phyloP scores from a whole-genome alignment of 1,139 yeast species.

The Spathaspora sp. region DNA sequence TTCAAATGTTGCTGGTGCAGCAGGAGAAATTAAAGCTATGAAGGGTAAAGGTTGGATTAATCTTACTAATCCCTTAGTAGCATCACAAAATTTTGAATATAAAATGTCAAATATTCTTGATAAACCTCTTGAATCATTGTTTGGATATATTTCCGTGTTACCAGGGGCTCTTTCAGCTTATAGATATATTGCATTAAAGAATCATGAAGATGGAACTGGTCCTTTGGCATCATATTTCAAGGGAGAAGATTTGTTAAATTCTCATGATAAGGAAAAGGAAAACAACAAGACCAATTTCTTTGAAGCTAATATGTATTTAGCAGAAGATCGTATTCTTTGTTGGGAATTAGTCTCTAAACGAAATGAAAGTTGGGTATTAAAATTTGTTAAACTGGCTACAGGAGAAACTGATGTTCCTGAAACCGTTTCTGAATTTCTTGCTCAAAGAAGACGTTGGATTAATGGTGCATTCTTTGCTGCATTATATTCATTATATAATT shows the following conservation, averaged over 20 bases:
- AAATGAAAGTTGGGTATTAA: conserved; percentile 86
- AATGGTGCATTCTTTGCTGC: conserved; percentile 99
- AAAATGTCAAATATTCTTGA: conserved; percentile 94
- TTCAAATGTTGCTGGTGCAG: conserved; percentile 96
- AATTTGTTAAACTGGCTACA: conserved; percentile 88
- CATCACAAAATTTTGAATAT: conserved; percentile 95
- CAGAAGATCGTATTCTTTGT: conserved; percentile 95
- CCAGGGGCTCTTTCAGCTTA: conserved; percentile 98
- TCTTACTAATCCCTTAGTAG: conserved; percentile 85
- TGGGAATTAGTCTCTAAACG: conserved; percentile 95
- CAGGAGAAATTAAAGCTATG: conserved; percentile 95
- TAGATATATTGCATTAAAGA: conserved; percentile 81
- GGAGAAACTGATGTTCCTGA: conserved; percentile 99
- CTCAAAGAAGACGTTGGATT: conserved; percentile 97
- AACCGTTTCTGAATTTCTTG: conserved; percentile 80
- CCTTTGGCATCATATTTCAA: conserved; percentile 86
- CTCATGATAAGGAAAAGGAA: conserved; percentile 25
- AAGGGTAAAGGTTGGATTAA: conserved; percentile 83
- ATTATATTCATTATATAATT: conserved; percentile 77
- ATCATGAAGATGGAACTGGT: conserved; percentile 89
- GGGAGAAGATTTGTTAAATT: conserved; percentile 67
- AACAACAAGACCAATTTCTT: conserved; percentile 67
- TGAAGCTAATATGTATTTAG: conserved; percentile 95
- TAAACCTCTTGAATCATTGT: conserved; percentile 89
- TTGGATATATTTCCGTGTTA: conserved; percentile 89